Evolutionary conservation across 2,329 filamentous ascomycete genomes (phyloP).

Genomic region (Colletotrichum tropicale): DNA sequence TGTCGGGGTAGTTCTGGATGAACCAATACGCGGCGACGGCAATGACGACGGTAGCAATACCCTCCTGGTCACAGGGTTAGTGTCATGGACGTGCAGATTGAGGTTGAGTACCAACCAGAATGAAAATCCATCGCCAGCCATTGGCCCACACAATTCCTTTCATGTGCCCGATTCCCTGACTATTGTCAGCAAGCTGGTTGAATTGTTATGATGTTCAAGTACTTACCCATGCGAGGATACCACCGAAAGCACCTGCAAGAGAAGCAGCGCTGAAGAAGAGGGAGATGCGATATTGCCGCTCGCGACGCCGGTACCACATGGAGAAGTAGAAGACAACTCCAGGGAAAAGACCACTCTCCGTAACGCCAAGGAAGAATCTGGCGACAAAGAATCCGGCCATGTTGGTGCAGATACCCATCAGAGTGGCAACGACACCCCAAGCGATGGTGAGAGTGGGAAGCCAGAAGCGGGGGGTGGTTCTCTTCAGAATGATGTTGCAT

Average conservation of each 20-base stretch:
- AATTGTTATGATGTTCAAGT: fast-evolving
- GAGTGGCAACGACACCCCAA: constrained; percentile 60
- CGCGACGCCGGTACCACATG: constrained; percentile 61
- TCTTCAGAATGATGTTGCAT: constrained; percentile 66
- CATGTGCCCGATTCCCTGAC: constrained; percentile 60
- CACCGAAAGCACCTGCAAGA: constrained; percentile 61
- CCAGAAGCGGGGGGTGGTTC: constrained; percentile 62
- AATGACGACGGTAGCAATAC: constrained; percentile 58
- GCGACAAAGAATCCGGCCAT: constrained; percentile 56
- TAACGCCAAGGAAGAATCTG: constrained; percentile 60
- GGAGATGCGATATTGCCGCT: constrained; percentile 59
- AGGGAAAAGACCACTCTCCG: constrained; percentile 57
- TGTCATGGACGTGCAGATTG: fast-evolving
- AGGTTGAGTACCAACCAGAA: constrained; percentile 43
- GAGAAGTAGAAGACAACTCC: constrained; percentile 56
- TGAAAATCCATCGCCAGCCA: constrained; percentile 66
- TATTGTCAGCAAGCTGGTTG: fast-evolving
- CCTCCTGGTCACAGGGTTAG: constrained; percentile 54
- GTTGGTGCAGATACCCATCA: constrained; percentile 54
- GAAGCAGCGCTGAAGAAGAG: constrained; percentile 61
- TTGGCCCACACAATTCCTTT: constrained; percentile 53
- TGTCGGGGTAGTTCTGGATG: constrained; percentile 70
- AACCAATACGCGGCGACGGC: constrained; percentile 58
- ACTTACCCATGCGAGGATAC: constrained; percentile 57
- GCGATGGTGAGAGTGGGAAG: constrained; percentile 60